Percentiles rank a stretch among this genome's conserved stretches.
These are phyloP conservation scores for Boehmeria nivea DNA, from an alignment of 306 rosid genomes.

Conservation along the genomic window DNA sequence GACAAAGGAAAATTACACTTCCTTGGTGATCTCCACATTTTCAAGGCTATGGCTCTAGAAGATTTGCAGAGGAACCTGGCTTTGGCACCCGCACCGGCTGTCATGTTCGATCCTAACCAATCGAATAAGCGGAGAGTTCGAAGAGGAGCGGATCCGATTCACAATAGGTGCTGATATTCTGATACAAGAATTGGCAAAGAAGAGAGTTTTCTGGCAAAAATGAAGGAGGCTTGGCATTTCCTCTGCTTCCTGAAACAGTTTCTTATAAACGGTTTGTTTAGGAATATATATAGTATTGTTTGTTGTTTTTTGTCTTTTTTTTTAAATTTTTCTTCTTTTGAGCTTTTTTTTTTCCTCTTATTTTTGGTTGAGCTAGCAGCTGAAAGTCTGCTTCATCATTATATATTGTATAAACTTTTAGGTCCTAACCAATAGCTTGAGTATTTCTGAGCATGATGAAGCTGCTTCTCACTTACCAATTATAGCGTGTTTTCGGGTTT, in stretches of 20 bases:
- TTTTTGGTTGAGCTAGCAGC: conserved; percentile 28
- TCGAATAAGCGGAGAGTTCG: conserved; percentile 65
- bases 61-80: conserved; percentile 42
- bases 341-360: too few relatives aligned
- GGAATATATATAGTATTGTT: conserved; percentile 15
- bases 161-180: conserved; percentile 65
- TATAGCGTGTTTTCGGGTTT: conserved; percentile 27
- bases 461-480: conserved; percentile 38
- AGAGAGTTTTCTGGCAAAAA: conserved; percentile 10
- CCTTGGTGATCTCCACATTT: conserved; percentile 36
- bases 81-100: conserved; percentile 68
- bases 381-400: conserved; percentile 30
- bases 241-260: conserved; percentile 14
- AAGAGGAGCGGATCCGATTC: conserved; percentile 90
- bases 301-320: conserved; percentile 13
- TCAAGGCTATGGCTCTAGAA: conserved; percentile 43
- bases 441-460: conserved; percentile 34
- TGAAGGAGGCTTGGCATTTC: conserved; percentile 37
- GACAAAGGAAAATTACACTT: conserved; percentile 30
- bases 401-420: conserved; percentile 34
- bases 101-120: conserved; percentile 56
- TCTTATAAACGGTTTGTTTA: conserved; percentile 21
- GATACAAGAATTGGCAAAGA: conserved; percentile 21
- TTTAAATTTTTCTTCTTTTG: conserved; percentile 16
- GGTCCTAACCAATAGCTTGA: conserved; percentile 42